Conservation (phyloP, 176 grass and related monocot genomes). For the Secale cereale region DNA sequence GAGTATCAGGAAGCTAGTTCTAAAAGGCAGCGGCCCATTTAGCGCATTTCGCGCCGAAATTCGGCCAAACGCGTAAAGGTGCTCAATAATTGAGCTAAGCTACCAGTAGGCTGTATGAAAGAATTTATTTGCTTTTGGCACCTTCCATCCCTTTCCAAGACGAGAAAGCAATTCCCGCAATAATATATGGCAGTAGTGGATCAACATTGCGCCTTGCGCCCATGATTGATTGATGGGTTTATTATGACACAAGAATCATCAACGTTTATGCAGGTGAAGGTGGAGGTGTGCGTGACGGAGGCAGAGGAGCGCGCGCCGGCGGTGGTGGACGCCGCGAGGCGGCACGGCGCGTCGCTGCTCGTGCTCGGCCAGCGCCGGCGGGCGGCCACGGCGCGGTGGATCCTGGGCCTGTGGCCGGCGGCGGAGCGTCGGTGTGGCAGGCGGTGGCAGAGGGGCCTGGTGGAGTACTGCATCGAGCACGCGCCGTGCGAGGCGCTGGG, state of each 20-base stretch:
- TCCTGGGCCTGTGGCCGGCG: slow-evolving; percentile 22
- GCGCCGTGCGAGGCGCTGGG: slow-evolving; percentile 66
- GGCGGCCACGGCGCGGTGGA: slow-evolving; percentile 11
- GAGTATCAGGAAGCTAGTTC: background rate
- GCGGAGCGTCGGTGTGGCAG: background rate
- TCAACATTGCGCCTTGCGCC: background rate
- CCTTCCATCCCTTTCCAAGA: background rate
- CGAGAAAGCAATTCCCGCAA: background rate
- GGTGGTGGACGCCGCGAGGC: slow-evolving; percentile 60
- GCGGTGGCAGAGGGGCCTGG: background rate
- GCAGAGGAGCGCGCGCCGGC: slow-evolving; percentile 51
- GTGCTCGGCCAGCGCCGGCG: slow-evolving; percentile 58
- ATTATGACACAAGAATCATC: background rate
- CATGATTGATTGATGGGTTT: background rate
- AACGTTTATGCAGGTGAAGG: slow-evolving; percentile 35
- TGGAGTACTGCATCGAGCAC: slow-evolving; percentile 75
- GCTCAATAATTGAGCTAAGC: background rate
- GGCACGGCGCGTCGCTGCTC: slow-evolving; percentile 52
- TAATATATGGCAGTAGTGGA: background rate
- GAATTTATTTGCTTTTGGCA: background rate
- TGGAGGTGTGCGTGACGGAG: slow-evolving; percentile 49
- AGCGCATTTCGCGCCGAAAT: slow-evolving; percentile 1
- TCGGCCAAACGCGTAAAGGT: background rate
- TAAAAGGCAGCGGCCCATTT: background rate
- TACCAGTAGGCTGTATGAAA: background rate